These are phyloP conservation scores for Botrytis pseudocinerea DNA, from an alignment of 2,329 filamentous ascomycete genomes.

Conservation along the genomic window DNA sequence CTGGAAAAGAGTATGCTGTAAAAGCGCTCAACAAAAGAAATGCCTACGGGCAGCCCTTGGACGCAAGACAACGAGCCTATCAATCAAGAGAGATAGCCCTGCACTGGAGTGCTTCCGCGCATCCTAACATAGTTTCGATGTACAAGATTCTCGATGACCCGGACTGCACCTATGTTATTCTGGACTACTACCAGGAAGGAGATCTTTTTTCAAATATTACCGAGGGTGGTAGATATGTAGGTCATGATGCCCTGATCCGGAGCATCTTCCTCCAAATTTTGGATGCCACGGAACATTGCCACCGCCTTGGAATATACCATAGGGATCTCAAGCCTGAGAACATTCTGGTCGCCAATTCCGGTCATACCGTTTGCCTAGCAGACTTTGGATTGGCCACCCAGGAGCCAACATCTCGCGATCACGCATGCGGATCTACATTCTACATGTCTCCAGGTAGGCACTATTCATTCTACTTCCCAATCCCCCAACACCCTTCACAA, in stretches of 20 bases:
- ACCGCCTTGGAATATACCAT: conserved; percentile 91
- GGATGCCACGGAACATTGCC: conserved; percentile 95
- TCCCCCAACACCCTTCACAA: conserved; percentile 17
- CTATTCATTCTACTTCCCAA: conserved; percentile 10
- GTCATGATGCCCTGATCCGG: conserved; percentile 85
- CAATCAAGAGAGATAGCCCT: conserved; percentile 91
- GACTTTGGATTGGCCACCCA: conserved; percentile 95
- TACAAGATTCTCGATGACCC: conserved; percentile 87
- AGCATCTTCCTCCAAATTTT: conserved; percentile 90
- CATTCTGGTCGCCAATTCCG: conserved; percentile 85
- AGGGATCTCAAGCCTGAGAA: conserved; percentile 98
- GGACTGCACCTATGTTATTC: conserved; percentile 92
- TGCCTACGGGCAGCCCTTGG: conserved; percentile 66
- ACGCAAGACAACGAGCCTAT: conserved; percentile 82
- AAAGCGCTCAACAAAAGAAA: conserved; percentile 96
- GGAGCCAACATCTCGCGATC: conserved; percentile 82
- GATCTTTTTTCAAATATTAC: conserved; percentile 98
- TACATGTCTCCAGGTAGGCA: conserved; percentile 98
- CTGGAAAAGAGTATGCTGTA: conserved; percentile 78
- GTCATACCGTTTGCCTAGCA: conserved; percentile 89
- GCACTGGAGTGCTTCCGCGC: conserved; percentile 84
- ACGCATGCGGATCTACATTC: conserved; percentile 96
- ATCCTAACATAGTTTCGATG: conserved; percentile 92
- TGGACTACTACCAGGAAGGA: conserved; percentile 96
- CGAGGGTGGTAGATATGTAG: conserved; percentile 87